phyloP scores from a whole-genome alignment of 139 green algal species.

The Diplosphaera chodatii region DNA sequence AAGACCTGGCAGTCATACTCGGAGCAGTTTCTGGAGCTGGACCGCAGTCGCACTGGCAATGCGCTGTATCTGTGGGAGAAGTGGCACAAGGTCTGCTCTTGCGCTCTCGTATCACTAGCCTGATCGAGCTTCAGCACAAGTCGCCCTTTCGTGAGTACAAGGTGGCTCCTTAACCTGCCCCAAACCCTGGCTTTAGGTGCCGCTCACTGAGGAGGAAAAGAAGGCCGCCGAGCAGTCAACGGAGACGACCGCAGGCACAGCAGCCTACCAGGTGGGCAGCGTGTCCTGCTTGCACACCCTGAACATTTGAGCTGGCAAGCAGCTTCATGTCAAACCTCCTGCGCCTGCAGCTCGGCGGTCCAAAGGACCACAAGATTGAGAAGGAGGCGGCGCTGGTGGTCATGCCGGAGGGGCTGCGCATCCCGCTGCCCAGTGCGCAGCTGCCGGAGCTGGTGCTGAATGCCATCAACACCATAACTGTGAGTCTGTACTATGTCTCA shows the following conservation, averaged over 20 bases:
- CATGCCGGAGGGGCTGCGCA: slow-evolving; percentile 22
- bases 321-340: too few relatives aligned
- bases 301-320: too few relatives aligned
- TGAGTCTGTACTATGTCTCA: too few relatives aligned
- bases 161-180: too few relatives aligned
- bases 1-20: slow-evolving; percentile 71
- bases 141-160: too few relatives aligned
- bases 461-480: slow-evolving; percentile 48
- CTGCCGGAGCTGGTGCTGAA: slow-evolving; percentile 74
- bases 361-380: slow-evolving; percentile 32
- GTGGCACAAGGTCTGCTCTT: slow-evolving; percentile 49
- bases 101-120: too few relatives aligned
- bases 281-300: too few relatives aligned
- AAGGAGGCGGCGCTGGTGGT: slow-evolving; percentile 37
- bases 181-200: too few relatives aligned
- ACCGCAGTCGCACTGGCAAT: slow-evolving; percentile 58
- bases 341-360: too few relatives aligned
- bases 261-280: slow-evolving; percentile 53
- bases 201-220: slow-evolving; percentile 43
- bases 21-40: slow-evolving; percentile 59
- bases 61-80: slow-evolving; percentile 80
- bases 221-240: slow-evolving; percentile 16
- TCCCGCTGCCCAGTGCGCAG: slow-evolving; percentile 65
- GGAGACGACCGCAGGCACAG: slow-evolving; percentile 44
- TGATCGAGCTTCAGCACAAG: too few relatives aligned